A percentile compares a stretch with the other conserved stretches of the same genome.
phyloP scores from a whole-genome alignment of 768 basidiomycete species.

The Termitomyces heimii region DNA sequence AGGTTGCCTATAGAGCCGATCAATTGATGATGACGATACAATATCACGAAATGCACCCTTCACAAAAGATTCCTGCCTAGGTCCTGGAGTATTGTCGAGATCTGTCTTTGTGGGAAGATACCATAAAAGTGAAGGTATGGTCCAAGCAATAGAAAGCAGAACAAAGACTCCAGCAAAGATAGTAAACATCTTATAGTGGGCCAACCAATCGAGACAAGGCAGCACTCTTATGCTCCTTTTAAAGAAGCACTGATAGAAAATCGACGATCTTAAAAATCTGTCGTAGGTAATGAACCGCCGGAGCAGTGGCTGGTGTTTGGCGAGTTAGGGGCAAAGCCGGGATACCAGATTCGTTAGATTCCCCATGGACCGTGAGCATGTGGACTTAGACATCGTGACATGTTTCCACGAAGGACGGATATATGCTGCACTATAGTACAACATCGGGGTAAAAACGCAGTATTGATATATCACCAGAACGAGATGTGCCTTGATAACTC shows the following conservation, averaged over 20 bases:
- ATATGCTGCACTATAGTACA: background rate
- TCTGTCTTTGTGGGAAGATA: constrained; percentile 15
- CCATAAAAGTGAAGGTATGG: constrained; percentile 8
- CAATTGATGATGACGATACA: background rate
- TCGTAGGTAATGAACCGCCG: background rate
- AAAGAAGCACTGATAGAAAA: background rate
- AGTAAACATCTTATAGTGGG: constrained; percentile 2
- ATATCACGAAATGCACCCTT: constrained; percentile 16
- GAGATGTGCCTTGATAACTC: background rate
- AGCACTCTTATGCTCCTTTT: background rate
- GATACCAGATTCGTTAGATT: background rate
- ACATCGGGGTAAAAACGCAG: background rate
- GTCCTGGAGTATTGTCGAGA: constrained; percentile 31
- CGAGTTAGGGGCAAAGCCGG: background rate
- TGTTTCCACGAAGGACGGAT: background rate
- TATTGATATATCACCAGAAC: background rate
- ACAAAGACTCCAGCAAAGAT: constrained; percentile 1
- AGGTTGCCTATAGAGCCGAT: constrained; percentile 11
- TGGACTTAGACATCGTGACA: background rate
- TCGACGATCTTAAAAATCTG: background rate
- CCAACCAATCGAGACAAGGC: background rate
- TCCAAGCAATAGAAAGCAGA: constrained; percentile 7
- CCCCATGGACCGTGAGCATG: background rate
- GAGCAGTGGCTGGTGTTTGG: background rate
- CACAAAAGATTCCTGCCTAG: constrained; percentile 20